Evolutionary conservation across 2,329 filamentous ascomycete genomes (phyloP).

Genomic region (Pyrenophora teres): DNA sequence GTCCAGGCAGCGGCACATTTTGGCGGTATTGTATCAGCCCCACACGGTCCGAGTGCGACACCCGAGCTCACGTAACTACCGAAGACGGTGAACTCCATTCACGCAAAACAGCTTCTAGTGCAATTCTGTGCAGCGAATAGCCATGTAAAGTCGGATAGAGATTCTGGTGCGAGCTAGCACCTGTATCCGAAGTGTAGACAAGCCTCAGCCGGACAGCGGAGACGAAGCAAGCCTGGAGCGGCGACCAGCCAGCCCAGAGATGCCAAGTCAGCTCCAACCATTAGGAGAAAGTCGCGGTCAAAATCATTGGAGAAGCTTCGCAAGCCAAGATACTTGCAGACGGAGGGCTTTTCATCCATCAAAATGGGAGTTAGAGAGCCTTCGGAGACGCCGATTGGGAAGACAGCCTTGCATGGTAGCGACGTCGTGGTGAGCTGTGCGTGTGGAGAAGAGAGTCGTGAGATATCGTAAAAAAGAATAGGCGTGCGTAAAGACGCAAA

Average conservation of each 20-base stretch:
- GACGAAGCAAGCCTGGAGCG: constrained; percentile 25
- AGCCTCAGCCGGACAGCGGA: constrained; percentile 32
- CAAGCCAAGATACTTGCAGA: constrained; percentile 34
- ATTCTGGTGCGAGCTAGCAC: constrained; percentile 8
- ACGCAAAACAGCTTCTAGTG: neutral
- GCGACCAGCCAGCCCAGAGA: constrained; percentile 30
- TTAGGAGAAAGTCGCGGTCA: constrained; percentile 10
- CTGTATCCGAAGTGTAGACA: constrained; percentile 26
- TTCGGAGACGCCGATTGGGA: constrained; percentile 32
- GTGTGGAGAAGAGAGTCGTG: neutral
- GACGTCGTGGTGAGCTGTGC: constrained; percentile 1
- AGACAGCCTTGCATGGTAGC: constrained; percentile 4
- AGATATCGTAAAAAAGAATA: neutral
- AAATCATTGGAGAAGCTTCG: constrained; percentile 32
- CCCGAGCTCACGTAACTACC: constrained; percentile 12
- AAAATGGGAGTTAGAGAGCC: constrained; percentile 3
- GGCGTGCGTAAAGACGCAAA: neutral
- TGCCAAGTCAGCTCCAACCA: constrained; percentile 33
- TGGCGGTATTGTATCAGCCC: neutral
- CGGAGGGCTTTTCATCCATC: constrained; percentile 19
- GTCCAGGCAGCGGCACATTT: constrained; percentile 4
- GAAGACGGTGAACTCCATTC: constrained; percentile 8
- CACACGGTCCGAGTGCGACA: constrained; percentile 6
- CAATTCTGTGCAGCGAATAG: neutral
- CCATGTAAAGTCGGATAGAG: neutral